A percentile compares a stretch with the other conserved stretches of the same genome.
Conservation (phyloP, 805 yeast species). For the Nakazawaea peltata region DNA sequence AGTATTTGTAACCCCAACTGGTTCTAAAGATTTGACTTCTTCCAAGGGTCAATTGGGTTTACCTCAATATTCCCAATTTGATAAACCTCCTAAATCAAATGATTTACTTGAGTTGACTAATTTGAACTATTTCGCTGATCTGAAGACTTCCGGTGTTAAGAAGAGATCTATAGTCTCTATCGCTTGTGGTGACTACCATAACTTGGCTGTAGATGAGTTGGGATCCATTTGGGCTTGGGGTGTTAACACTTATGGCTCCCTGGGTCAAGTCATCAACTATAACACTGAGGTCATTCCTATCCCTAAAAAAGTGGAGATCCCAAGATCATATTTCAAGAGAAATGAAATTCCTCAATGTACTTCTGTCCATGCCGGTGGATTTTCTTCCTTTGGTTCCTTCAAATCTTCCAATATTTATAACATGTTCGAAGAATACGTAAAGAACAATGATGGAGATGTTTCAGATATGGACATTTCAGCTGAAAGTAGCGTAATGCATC, state of each 20-base stretch:
- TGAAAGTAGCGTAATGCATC: conserved; percentile 24
- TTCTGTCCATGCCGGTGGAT: conserved; percentile 63
- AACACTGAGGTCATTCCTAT: conserved; percentile 61
- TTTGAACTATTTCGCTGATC: conserved; percentile 37
- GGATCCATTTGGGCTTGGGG: conserved; percentile 86
- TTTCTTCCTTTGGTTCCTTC: conserved; percentile 47
- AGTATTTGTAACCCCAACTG: conserved; percentile 58
- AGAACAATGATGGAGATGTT: conserved; percentile 12
- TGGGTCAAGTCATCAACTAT: conserved; percentile 62
- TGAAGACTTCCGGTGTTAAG: conserved; percentile 7
- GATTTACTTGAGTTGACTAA: conserved; percentile 46
- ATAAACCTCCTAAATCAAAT: conserved; percentile 40
- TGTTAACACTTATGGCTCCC: conserved; percentile 74
- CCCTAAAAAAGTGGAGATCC: conserved; percentile 48
- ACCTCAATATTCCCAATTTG: conserved; percentile 63
- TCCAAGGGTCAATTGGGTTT: conserved; percentile 78
- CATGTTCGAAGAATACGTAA: conserved; percentile 23
- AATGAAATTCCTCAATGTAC: conserved; percentile 37
- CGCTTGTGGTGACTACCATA: conserved; percentile 69
- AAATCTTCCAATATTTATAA: conserved; percentile 26
- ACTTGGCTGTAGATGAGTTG: conserved; percentile 57
- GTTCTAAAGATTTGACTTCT: conserved; percentile 32
- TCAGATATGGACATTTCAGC: conserved; percentile 8
- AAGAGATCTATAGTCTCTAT: conserved; percentile 44
- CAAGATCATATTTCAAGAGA: conserved; percentile 31